Conservation (phyloP, 2,329 filamentous ascomycete genomes). For the Calonectria naviculata region DNA sequence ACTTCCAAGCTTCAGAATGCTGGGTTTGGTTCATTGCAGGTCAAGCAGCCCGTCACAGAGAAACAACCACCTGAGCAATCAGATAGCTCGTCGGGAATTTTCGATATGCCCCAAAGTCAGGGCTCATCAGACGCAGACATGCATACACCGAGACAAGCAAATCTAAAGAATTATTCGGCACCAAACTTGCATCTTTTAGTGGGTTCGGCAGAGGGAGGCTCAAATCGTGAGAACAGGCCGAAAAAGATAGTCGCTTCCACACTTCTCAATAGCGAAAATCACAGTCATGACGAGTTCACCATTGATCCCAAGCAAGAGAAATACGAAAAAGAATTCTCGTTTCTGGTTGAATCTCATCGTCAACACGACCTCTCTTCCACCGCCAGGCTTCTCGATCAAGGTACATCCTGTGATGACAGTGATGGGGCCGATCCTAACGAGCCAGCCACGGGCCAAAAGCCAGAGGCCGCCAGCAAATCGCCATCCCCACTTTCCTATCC, state of each 20-base stretch:
- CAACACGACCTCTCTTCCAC: background rate
- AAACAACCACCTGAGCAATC: background rate
- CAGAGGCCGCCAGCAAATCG: background rate
- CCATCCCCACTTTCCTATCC: conserved; percentile 9
- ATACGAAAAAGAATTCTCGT: background rate
- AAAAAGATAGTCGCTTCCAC: background rate
- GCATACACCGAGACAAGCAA: background rate
- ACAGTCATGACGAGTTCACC: no score
- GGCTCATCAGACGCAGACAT: background rate
- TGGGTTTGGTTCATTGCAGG: background rate
- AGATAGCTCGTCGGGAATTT: background rate
- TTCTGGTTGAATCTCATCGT: background rate
- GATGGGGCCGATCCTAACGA: background rate
- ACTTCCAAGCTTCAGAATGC: background rate
- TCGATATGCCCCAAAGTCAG: background rate
- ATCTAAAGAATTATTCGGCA: background rate
- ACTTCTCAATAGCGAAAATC: background rate
- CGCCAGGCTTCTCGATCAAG: background rate
- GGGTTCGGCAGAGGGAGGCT: background rate
- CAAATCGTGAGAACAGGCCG: background rate
- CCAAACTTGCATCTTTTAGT: background rate
- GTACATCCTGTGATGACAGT: background rate
- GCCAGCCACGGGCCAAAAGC: conserved; percentile 14
- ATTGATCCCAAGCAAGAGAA: background rate
- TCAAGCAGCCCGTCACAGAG: background rate